phyloP scores from a whole-genome alignment of 768 basidiomycete species.

The Amanita thiersii region DNA sequence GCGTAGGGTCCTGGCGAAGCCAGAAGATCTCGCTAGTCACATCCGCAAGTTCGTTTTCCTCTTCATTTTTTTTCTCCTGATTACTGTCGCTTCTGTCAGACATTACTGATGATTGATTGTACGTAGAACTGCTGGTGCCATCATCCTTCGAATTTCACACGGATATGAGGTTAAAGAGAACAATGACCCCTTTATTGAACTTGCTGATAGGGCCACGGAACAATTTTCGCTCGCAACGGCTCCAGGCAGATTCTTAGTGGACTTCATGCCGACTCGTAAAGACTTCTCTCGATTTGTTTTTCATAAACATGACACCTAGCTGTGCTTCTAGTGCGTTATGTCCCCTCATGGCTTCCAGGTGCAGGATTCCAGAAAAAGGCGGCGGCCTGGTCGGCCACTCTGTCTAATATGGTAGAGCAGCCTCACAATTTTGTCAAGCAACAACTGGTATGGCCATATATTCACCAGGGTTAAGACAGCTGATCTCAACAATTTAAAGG shows the following conservation, averaged over 20 bases:
- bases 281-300: slow-evolving; percentile 5
- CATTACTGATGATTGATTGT: background rate
- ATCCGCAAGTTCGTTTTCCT: slow-evolving; percentile 35
- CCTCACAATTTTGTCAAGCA: slow-evolving; percentile 54
- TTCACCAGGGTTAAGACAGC: slow-evolving; percentile 3
- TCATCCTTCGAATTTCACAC: slow-evolving; percentile 44
- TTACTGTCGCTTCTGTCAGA: slow-evolving; percentile 5
- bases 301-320: background rate
- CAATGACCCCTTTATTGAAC: slow-evolving; percentile 42
- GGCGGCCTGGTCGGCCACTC: slow-evolving; percentile 41
- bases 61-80: background rate
- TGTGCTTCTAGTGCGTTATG: slow-evolving; percentile 36
- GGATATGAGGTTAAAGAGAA: slow-evolving; percentile 45
- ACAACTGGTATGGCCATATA: slow-evolving; percentile 37
- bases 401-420: slow-evolving; percentile 46
- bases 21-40: slow-evolving; percentile 35
- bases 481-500: slow-evolving; percentile 27
- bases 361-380: slow-evolving; percentile 50
- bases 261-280: slow-evolving; percentile 41
- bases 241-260: slow-evolving; percentile 44
- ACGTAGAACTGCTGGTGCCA: slow-evolving; percentile 40
- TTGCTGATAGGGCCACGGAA: slow-evolving; percentile 45
- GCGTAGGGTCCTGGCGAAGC: slow-evolving; percentile 37
- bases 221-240: slow-evolving; percentile 47
- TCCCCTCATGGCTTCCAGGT: slow-evolving; percentile 61